Base-by-base conservation (phyloP, 2,329 filamentous ascomycete species). In the Trichoderma semiorbis region DNA sequence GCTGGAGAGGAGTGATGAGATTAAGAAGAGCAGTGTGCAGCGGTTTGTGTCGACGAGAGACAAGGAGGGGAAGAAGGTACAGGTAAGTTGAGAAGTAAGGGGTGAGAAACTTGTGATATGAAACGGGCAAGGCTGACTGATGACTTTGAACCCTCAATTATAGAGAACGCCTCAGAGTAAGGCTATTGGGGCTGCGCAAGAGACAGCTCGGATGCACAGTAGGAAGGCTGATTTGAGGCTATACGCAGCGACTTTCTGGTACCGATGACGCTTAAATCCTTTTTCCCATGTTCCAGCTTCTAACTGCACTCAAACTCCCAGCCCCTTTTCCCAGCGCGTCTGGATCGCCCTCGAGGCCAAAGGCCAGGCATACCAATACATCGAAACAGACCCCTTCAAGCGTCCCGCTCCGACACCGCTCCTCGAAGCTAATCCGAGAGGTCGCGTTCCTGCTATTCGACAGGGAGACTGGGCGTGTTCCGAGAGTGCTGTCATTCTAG, bases 271-370 rank as follows among this genome's bases (percentile, higher is more conserved):
- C 26, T 76, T 84, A 81, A 7, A 14, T n/a, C 24, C n/a, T 6
- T 50, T 8, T 39, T 26, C n/a, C 7, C 21, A 16, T 6, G 7
- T 16, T 21, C 3, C 28, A n/a, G 3, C 3, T 39, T 43, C 60
- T 39, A 36, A 65, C 57, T 10, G 6, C 4, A 30, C 3, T 21
- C 28, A 32, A 55, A 75, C 69, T 68, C 39, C 69, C 58, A 93
- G 92, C 78, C 93, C 93, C 30, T 96, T 95, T 78, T 93, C 94
- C 1, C 93, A 97, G 79, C 89, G 93, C 21, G 92, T 96, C 30
- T 97, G 94, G 94, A 96, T 97, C 74, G 92, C 93, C 1, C 85
- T 97, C 43, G 93, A 97, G 80, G 85, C 90, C 76, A 96, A 96
- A 79, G 87, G 89, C 21, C 85, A 96, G 10, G 84, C 88, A 47